Conservation (phyloP, 306 rosid species). For the Hylodesmum podocarpum region DNA sequence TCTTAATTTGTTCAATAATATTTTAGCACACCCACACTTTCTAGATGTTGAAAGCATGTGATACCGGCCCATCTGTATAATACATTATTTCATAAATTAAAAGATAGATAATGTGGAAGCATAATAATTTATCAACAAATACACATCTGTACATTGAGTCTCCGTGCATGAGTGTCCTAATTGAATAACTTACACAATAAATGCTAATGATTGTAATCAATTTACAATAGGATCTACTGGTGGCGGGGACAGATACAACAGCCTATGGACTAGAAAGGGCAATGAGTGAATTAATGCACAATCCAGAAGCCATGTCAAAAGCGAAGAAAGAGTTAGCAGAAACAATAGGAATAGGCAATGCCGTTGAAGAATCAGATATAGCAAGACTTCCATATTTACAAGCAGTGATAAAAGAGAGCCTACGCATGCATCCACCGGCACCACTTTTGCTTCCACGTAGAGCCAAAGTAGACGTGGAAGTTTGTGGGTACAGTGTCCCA, state of each 20-base stretch:
- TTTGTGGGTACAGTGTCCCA: constrained; percentile 46
- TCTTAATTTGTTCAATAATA: no score
- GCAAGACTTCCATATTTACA: constrained; percentile 50
- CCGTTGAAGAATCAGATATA: constrained; percentile 55
- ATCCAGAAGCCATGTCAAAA: constrained; percentile 43
- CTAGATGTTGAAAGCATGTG: no score
- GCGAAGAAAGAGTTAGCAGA: constrained; percentile 41
- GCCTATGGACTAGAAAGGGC: constrained; percentile 50
- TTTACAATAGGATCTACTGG: constrained; percentile 44
- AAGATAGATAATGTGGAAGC: no score
- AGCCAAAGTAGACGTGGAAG: constrained; percentile 44
- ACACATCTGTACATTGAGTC: no score
- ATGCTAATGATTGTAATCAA: no score
- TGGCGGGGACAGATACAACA: constrained; percentile 60
- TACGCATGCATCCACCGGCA: constrained; percentile 43
- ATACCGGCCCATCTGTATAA: no score
- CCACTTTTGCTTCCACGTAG: constrained; percentile 56
- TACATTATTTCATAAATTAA: no score
- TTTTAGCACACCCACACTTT: no score
- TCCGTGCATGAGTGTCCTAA: no score
- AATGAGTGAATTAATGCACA: constrained; percentile 45
- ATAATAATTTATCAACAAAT: no score
- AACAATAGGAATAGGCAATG: constrained; percentile 49
- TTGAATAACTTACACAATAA: no score
- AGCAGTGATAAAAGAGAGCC: constrained; percentile 54